Evolutionary conservation across 2,329 filamentous ascomycete species (phyloP).

Genomic region (Penicillium sp.): DNA sequence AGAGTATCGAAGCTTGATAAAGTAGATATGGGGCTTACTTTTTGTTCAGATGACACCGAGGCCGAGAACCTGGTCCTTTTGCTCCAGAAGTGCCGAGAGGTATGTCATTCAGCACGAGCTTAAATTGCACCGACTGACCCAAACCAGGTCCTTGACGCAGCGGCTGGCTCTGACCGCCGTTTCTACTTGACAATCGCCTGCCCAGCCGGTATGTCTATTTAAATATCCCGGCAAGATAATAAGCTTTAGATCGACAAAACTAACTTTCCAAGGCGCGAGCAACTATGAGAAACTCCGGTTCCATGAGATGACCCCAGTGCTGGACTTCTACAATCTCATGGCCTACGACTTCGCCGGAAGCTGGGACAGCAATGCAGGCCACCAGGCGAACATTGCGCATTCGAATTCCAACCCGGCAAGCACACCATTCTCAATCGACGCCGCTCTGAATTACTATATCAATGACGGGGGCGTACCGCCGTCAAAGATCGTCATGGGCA

Average conservation of each 20-base stretch:
- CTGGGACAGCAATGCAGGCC: slow-evolving; percentile 71
- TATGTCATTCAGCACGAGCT: slow-evolving; percentile 15
- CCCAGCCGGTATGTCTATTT: slow-evolving; percentile 44
- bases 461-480: slow-evolving; percentile 58
- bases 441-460: slow-evolving; percentile 70
- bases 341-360: slow-evolving; percentile 83
- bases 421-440: slow-evolving; percentile 75
- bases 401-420: slow-evolving; percentile 57
- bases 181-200: slow-evolving; percentile 52
- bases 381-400: slow-evolving; percentile 76
- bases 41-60: slow-evolving; percentile 39
- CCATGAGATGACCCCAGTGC: slow-evolving; percentile 46
- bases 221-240: slow-evolving; percentile 43
- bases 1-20: background rate
- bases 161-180: slow-evolving; percentile 43
- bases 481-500: slow-evolving; percentile 80
- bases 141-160: slow-evolving; percentile 35
- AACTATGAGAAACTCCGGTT: slow-evolving; percentile 49
- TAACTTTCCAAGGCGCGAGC: slow-evolving; percentile 38
- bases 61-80: slow-evolving; percentile 46
- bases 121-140: slow-evolving; percentile 7
- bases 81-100: slow-evolving; percentile 44
- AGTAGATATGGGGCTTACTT: slow-evolving; percentile 11
- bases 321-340: slow-evolving; percentile 64
- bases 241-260: slow-evolving; percentile 48